phyloP scores from a whole-genome alignment of 768 basidiomycete species.

The Lentinula guzmanii region DNA sequence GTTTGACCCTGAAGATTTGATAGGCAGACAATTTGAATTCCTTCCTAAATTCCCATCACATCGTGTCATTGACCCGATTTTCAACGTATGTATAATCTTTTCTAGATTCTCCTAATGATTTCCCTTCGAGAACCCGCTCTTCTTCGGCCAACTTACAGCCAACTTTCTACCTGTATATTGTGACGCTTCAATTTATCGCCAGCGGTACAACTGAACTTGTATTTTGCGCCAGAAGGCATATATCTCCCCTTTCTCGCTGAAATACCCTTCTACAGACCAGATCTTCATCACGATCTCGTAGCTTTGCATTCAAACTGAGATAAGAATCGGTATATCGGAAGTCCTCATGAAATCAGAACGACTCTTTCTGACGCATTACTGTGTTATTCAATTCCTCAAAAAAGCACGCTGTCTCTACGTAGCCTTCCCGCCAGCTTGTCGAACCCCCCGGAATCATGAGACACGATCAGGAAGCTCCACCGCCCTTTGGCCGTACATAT shows the following conservation, averaged over 20 bases:
- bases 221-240: not conserved
- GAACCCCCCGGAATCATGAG: too few species aligned
- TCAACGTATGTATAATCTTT: not conserved
- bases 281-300: not conserved
- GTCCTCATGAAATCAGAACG: not conserved
- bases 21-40: not conserved
- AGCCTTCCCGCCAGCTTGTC: not conserved
- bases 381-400: not conserved
- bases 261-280: not conserved
- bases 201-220: not conserved
- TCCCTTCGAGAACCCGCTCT: not conserved
- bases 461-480: too few species aligned
- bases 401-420: not conserved
- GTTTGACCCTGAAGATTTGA: not conserved
- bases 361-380: not conserved
- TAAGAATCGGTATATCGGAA: not conserved
- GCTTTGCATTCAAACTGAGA: not conserved
- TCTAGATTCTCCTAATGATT: not conserved
- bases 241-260: not conserved
- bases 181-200: not conserved
- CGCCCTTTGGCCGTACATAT: too few species aligned
- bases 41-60: not conserved
- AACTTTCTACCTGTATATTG: not conserved
- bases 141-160: not conserved
- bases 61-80: not conserved